Percentiles rank a stretch among this genome's conserved stretches.
These are phyloP conservation scores for Symbiodinium natans DNA, from an alignment of 73 alveolate species.

Conservation along the genomic window DNA sequence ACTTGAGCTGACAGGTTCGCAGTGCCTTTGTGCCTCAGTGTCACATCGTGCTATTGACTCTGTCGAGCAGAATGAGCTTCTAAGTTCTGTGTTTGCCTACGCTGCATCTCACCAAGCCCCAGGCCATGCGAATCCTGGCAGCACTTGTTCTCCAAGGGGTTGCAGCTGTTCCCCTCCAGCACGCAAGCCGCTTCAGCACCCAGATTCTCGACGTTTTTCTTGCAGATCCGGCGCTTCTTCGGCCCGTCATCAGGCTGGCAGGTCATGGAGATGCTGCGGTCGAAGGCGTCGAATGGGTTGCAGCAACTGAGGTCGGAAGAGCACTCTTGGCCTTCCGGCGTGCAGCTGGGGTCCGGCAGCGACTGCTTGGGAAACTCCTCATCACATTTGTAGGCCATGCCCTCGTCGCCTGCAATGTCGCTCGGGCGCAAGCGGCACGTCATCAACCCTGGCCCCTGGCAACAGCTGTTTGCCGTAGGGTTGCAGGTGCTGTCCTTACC, in stretches of 20 bases:
- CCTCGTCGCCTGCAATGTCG: conserved; percentile 42
- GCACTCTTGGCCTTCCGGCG: conserved; percentile 92
- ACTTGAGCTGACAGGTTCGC: conserved; percentile 76
- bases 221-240: conserved; percentile 31
- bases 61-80: too few relatives aligned
- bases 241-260: conserved; percentile 33
- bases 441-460: conserved; percentile 93
- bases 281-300: not conserved
- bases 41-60: not conserved
- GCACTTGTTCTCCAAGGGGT: conserved; percentile 63
- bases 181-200: not conserved
- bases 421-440: conserved; percentile 85
- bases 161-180: conserved; percentile 60
- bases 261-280: conserved; percentile 22
- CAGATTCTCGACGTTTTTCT: conserved; percentile 1
- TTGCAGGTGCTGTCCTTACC: conserved; percentile 19
- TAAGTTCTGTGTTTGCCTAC: too few relatives aligned
- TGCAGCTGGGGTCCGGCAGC: conserved; percentile 21
- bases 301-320: conserved; percentile 52
- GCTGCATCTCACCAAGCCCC: not conserved
- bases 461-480: conserved; percentile 48
- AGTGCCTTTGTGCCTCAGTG: conserved; percentile 46
- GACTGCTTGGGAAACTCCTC: conserved; percentile 54
- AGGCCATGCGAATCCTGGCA: conserved; percentile 31
- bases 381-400: conserved; percentile 77